Evolutionary conservation across 495 filamentous ascomycete species (phyloP).

Genomic region (Aspergillus asperescens): DNA sequence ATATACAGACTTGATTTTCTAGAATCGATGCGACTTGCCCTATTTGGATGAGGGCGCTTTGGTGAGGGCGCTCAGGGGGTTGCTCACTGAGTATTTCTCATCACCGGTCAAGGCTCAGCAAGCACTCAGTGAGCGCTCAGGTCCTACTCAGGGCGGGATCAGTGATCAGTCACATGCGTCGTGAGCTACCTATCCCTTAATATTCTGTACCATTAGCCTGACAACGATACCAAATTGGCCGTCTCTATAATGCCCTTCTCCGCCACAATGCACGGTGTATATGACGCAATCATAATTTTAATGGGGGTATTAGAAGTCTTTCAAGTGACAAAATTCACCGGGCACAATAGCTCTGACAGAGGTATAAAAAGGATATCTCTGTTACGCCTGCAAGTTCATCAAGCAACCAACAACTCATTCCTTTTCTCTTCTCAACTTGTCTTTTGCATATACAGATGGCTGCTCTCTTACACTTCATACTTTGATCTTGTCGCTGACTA

Average conservation of each 20-base stretch:
- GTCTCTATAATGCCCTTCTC: neutral
- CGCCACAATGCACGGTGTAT: neutral
- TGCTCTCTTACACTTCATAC: slow-evolving; percentile 6
- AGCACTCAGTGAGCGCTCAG: no score
- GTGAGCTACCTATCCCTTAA: slow-evolving; percentile 6
- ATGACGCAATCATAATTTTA: slow-evolving; percentile 4
- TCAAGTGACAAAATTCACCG: slow-evolving; percentile 6
- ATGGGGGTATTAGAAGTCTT: slow-evolving; percentile 6
- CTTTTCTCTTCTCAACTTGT: slow-evolving; percentile 3
- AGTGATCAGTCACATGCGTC: no score
- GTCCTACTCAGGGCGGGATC: no score
- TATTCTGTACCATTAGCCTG: slow-evolving; percentile 9
- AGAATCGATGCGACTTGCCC: slow-evolving; percentile 10
- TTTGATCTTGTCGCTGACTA: slow-evolving; percentile 7
- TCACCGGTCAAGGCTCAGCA: no score
- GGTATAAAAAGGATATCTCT: slow-evolving; percentile 7
- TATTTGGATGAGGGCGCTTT: slow-evolving; percentile 4
- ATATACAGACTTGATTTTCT: slow-evolving; percentile 16
- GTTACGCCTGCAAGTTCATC: slow-evolving; percentile 5
- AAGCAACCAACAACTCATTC: slow-evolving; percentile 2
- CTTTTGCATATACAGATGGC: slow-evolving; percentile 1
- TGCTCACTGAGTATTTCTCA: no score
- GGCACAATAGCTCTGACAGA: slow-evolving; percentile 10
- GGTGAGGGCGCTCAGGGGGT: neutral
- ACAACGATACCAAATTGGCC: neutral